Conservation (phyloP, 495 filamentous ascomycete species). For the Wilcoxina mikolae region DNA sequence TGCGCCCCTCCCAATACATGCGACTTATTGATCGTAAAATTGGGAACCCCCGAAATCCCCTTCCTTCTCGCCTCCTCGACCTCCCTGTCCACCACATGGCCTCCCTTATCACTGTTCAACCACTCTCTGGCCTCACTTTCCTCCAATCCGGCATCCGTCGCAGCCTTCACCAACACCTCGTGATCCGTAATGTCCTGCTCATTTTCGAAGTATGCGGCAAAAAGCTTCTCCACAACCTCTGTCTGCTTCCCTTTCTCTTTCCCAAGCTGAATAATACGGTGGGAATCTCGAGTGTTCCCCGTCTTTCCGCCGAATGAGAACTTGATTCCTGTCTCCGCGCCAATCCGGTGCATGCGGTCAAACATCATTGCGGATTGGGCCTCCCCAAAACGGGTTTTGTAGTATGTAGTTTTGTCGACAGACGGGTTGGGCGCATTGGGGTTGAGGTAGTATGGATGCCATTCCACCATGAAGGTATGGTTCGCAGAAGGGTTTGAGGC, state of each 20-base stretch:
- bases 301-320: conserved; percentile 60
- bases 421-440: conserved; percentile 43
- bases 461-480: conserved; percentile 34
- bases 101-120: conserved; percentile 48
- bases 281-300: conserved; percentile 65
- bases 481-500: conserved; percentile 9
- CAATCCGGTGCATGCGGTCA: conserved; percentile 42
- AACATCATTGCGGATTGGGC: conserved; percentile 43
- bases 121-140: conserved; percentile 44
- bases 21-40: conserved; percentile 52
- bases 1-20: conserved; percentile 52
- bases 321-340: conserved; percentile 49
- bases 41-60: conserved; percentile 56
- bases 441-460: conserved; percentile 71
- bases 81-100: conserved; percentile 55
- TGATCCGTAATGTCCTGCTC: conserved; percentile 60
- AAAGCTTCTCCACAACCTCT: conserved; percentile 50
- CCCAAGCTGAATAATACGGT: conserved; percentile 57
- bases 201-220: conserved; percentile 61
- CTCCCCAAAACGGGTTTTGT: conserved; percentile 43
- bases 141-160: conserved; percentile 47
- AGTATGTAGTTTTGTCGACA: conserved; percentile 43
- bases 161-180: conserved; percentile 45
- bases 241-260: conserved; percentile 39
- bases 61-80: conserved; percentile 42